These are phyloP conservation scores for Insectozyma bohioensis DNA, from an alignment of 1,139 yeast species.

Conservation along the genomic window DNA sequence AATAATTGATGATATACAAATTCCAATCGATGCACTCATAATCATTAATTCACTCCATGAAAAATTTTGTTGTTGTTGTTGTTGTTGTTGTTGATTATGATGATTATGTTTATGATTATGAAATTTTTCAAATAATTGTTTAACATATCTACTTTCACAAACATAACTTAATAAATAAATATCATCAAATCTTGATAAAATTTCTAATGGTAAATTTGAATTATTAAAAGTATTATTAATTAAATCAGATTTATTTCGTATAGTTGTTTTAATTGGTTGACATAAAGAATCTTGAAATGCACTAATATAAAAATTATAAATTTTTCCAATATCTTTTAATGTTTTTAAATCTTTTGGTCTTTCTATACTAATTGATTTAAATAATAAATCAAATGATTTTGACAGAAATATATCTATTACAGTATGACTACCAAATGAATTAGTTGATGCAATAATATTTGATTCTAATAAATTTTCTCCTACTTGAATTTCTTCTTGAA, in stretches of 20 bases:
- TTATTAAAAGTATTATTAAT: slow-evolving; percentile 9
- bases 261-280: slow-evolving; percentile 10
- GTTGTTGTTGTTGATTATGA: too few species aligned
- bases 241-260: slow-evolving; percentile 10
- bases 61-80: slow-evolving; percentile 1
- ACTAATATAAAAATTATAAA: slow-evolving; percentile 8
- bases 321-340: slow-evolving; percentile 20
- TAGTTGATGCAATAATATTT: slow-evolving; percentile 15
- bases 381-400: slow-evolving; percentile 32
- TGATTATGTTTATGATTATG: slow-evolving; percentile 1
- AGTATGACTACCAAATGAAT: slow-evolving; percentile 35
- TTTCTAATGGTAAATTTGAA: slow-evolving; percentile 8
- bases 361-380: slow-evolving; percentile 12
- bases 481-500: slow-evolving; percentile 1
- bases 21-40: slow-evolving; percentile 9
- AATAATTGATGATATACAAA: slow-evolving; percentile 9
- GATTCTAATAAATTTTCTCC: neutral
- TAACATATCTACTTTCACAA: slow-evolving; percentile 8
- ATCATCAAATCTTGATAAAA: slow-evolving; percentile 8
- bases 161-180: slow-evolving; percentile 8
- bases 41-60: slow-evolving; percentile 11
- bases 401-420: slow-evolving; percentile 33
- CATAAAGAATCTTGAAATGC: slow-evolving; percentile 12
- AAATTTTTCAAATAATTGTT: slow-evolving; percentile 7
- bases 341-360: slow-evolving; percentile 16